Evolutionary conservation across 179 eudicot species (phyloP).

Genomic region (Corrigiola litoralis): DNA sequence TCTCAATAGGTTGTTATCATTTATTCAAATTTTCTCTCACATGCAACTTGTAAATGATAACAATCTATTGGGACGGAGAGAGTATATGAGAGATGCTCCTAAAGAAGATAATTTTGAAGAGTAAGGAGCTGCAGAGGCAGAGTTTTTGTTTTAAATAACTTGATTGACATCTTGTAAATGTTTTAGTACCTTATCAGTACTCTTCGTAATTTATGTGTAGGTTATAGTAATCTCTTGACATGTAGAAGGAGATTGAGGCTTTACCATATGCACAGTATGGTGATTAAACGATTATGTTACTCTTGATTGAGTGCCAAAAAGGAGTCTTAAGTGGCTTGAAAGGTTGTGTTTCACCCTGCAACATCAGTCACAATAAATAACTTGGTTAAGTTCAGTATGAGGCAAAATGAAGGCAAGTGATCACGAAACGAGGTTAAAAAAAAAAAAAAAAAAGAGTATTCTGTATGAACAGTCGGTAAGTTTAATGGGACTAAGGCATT

Average conservation of each 20-base stretch:
- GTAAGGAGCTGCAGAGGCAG: neutral
- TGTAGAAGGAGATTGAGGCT: neutral
- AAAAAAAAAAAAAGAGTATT: too few relatives aligned
- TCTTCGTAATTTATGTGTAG: neutral
- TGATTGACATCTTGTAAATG: neutral
- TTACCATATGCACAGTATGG: conserved; percentile 35
- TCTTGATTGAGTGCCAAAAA: conserved; percentile 36
- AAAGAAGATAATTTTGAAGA: neutral
- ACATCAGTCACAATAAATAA: neutral
- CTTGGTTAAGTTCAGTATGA: neutral
- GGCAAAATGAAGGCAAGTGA: neutral
- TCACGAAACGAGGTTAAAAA: neutral
- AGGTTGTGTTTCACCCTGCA: conserved; percentile 30
- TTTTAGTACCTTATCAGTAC: too few relatives aligned
- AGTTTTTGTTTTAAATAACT: neutral
- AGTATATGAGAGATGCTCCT: neutral
- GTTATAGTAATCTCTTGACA: too few relatives aligned
- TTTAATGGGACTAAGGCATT: too few relatives aligned
- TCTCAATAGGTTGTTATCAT: too few relatives aligned
- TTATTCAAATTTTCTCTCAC: too few relatives aligned
- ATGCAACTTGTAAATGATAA: too few relatives aligned
- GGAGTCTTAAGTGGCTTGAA: conserved; percentile 33
- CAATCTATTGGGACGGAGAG: too few relatives aligned
- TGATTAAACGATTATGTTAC: conserved; percentile 32
- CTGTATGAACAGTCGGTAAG: too few relatives aligned